Conservation (phyloP, 1,284 basidiomycete species). For the Taiwanofungus camphoratus region DNA sequence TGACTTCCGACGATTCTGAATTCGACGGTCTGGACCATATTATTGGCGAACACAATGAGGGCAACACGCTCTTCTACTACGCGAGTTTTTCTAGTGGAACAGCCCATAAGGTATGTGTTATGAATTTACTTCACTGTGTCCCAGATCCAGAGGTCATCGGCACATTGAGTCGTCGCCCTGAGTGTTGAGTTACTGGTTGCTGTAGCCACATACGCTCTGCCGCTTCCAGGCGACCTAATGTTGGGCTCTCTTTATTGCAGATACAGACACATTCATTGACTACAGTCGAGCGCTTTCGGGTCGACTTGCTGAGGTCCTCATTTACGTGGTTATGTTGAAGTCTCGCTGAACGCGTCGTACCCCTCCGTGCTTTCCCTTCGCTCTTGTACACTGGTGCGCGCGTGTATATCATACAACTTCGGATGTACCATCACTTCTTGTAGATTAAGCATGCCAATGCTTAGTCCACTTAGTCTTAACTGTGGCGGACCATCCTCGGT, state of each 20-base stretch:
- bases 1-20: slow-evolving; percentile 18
- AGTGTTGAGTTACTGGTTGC: not conserved
- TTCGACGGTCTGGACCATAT: slow-evolving; percentile 28
- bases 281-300: not conserved
- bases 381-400: too few relatives aligned
- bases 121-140: slow-evolving; percentile 10
- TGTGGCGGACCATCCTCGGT: not conserved
- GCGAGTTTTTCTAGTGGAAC: slow-evolving; percentile 53
- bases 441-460: not conserved
- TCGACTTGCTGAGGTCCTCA: too few relatives aligned
- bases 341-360: too few relatives aligned
- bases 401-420: too few relatives aligned
- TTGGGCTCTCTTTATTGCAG: not conserved
- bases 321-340: too few relatives aligned
- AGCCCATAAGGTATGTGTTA: slow-evolving; percentile 47
- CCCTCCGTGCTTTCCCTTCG: too few relatives aligned
- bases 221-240: too few relatives aligned
- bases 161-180: not conserved
- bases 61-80: slow-evolving; percentile 46
- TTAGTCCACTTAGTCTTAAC: not conserved
- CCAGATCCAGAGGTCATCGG: not conserved
- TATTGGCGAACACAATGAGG: slow-evolving; percentile 49
- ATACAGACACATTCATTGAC: too few relatives aligned
- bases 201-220: too few relatives aligned
- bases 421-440: too few relatives aligned